Evolutionary conservation across 352 stramenopile genomes (phyloP).

Genomic region (Pythium scleroteichum): DNA sequence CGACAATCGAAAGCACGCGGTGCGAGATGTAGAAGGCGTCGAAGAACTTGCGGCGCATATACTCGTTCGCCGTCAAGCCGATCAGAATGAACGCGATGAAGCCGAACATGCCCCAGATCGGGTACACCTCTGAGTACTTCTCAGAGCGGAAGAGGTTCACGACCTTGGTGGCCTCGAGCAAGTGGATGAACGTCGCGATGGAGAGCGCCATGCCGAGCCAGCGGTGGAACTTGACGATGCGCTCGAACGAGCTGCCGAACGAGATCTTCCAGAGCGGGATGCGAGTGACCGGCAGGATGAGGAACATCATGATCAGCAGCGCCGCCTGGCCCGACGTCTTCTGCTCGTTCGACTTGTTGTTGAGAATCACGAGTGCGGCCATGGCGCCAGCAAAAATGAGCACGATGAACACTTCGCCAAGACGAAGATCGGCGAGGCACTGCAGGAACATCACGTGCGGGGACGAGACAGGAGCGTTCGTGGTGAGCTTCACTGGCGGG

Average conservation of each 20-base stretch:
- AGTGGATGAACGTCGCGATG: slow-evolving; percentile 57
- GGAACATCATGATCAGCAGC: slow-evolving; percentile 77
- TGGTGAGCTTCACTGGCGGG: slow-evolving; percentile 54
- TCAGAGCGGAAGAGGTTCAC: slow-evolving; percentile 38
- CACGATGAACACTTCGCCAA: slow-evolving; percentile 66
- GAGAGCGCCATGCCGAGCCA: slow-evolving; percentile 70
- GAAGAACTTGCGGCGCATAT: slow-evolving; percentile 66
- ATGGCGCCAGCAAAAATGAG: slow-evolving; percentile 63
- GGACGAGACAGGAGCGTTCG: slow-evolving; percentile 42
- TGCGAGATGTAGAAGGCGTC: slow-evolving; percentile 81
- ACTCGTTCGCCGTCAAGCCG: slow-evolving; percentile 53
- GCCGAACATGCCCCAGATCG: slow-evolving; percentile 62
- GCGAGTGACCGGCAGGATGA: slow-evolving; percentile 67
- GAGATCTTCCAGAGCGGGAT: slow-evolving; percentile 65
- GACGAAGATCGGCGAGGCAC: slow-evolving; percentile 49
- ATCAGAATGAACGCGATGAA: slow-evolving; percentile 64
- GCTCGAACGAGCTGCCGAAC: slow-evolving; percentile 79
- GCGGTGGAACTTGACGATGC: slow-evolving; percentile 85
- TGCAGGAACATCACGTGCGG: slow-evolving; percentile 53
- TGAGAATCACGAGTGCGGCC: slow-evolving; percentile 42
- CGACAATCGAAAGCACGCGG: slow-evolving; percentile 67
- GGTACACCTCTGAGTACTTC: slow-evolving; percentile 55
- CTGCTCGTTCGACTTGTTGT: slow-evolving; percentile 35
- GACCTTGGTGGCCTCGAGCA: slow-evolving; percentile 49
- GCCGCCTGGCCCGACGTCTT: slow-evolving; percentile 56